phyloP scores from a whole-genome alignment of 2,329 filamentous ascomycete genomes.

The Lojkania enalia region DNA sequence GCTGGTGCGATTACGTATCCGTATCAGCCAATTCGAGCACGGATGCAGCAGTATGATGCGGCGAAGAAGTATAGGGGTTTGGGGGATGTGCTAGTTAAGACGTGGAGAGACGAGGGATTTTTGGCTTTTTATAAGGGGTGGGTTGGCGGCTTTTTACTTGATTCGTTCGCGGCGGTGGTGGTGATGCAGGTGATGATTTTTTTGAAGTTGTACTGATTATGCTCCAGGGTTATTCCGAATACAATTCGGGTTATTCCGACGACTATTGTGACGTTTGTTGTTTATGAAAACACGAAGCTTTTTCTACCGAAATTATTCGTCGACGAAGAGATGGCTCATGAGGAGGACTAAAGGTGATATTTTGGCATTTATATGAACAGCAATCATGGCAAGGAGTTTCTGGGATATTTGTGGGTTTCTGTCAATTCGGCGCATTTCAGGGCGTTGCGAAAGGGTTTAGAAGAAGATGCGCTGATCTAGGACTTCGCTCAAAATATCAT shows the following conservation, averaged over 20 bases:
- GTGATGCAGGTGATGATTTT: neutral
- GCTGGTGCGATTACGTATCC: slow-evolving; percentile 92
- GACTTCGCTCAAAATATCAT: too few relatives aligned
- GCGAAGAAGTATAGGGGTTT: slow-evolving; percentile 73
- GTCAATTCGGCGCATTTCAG: neutral
- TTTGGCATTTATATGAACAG: neutral
- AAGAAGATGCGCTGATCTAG: neutral
- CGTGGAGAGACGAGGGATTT: slow-evolving; percentile 78
- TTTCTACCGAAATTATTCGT: slow-evolving; percentile 58
- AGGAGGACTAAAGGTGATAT: slow-evolving; percentile 31
- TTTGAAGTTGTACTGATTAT: neutral
- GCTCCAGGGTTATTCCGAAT: slow-evolving; percentile 70
- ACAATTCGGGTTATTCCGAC: slow-evolving; percentile 89
- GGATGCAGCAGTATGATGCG: slow-evolving; percentile 87
- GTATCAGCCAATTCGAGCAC: slow-evolving; percentile 86
- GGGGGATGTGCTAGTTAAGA: slow-evolving; percentile 69
- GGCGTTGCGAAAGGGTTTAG: neutral
- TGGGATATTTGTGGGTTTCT: neutral
- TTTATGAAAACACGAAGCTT: slow-evolving; percentile 90
- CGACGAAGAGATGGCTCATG: slow-evolving; percentile 38
- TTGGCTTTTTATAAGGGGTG: slow-evolving; percentile 86
- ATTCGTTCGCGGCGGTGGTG: neutral
- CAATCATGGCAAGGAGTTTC: neutral
- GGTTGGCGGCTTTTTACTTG: slow-evolving; percentile 15
- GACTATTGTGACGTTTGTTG: slow-evolving; percentile 94